Evolutionary conservation across 73 alveolate genomes (phyloP).

Genomic region (Paramecium primaurelia): DNA sequence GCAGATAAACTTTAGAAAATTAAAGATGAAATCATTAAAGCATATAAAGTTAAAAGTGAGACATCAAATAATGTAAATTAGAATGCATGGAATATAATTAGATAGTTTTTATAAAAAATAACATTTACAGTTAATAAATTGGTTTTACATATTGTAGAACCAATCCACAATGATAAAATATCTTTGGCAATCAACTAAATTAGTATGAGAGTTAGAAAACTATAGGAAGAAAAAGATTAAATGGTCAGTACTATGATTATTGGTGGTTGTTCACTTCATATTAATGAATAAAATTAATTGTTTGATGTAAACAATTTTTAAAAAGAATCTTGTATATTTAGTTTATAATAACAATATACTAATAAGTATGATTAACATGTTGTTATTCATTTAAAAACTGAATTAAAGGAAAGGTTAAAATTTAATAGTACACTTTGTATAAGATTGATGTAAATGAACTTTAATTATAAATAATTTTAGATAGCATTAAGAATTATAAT

Average conservation of each 20-base stretch:
- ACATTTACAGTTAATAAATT: background rate
- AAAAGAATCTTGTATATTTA: conserved; percentile 7
- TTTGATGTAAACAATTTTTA: background rate
- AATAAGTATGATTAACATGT: conserved; percentile 26
- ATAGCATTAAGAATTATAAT: background rate
- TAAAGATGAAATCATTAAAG: background rate
- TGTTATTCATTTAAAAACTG: background rate
- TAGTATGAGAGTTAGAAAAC: background rate
- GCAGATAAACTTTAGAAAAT: background rate
- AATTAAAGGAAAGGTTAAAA: conserved; percentile 1
- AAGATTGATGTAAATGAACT: background rate
- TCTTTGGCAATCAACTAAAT: background rate
- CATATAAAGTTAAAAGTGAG: background rate
- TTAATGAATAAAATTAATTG: background rate
- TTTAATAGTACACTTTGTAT: background rate
- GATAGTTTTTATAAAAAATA: background rate
- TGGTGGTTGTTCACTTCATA: conserved; percentile 3
- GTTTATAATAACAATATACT: background rate
- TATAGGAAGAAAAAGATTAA: background rate
- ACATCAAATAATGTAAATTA: background rate
- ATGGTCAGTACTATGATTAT: background rate
- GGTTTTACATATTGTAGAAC: background rate
- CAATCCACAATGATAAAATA: background rate
- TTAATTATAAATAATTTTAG: background rate
- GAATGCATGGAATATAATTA: background rate